phyloP scores from a whole-genome alignment of 2,329 filamentous ascomycete species.

The Dendrostoma leiphaemia region DNA sequence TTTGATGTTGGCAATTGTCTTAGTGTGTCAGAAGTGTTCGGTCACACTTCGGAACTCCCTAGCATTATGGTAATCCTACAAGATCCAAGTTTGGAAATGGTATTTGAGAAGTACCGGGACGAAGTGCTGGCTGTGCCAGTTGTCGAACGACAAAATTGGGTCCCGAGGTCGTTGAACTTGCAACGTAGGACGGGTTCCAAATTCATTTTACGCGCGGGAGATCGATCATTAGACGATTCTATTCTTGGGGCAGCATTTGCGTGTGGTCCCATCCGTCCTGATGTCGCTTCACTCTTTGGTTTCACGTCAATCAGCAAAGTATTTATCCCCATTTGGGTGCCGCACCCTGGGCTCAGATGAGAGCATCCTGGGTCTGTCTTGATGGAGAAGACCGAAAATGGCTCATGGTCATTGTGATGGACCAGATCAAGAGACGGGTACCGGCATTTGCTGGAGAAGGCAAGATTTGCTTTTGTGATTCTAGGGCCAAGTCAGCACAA shows the following conservation, averaged over 20 bases:
- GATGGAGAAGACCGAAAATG: neutral
- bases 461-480: too few relatives aligned
- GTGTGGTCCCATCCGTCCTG: neutral
- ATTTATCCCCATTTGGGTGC: neutral
- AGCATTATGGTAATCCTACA: too few relatives aligned
- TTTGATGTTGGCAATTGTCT: too few relatives aligned
- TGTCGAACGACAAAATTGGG: neutral
- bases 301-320: neutral
- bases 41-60: neutral
- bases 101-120: neutral
- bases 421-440: too few relatives aligned
- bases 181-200: too few relatives aligned
- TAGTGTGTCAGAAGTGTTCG: neutral
- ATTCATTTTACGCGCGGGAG: neutral
- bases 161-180: neutral
- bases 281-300: neutral
- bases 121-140: neutral
- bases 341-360: neutral
- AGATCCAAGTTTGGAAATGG: neutral
- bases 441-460: too few relatives aligned
- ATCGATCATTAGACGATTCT: neutral
- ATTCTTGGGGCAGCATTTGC: neutral
- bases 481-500: too few relatives aligned
- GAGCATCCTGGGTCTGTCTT: neutral
- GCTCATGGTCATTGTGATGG: too few relatives aligned